Percentiles rank a stretch among this genome's conserved stretches.
These are phyloP conservation scores for Austroboletus olivaceoglutinosus DNA, from an alignment of 1,284 basidiomycete species.

Conservation along the genomic window DNA sequence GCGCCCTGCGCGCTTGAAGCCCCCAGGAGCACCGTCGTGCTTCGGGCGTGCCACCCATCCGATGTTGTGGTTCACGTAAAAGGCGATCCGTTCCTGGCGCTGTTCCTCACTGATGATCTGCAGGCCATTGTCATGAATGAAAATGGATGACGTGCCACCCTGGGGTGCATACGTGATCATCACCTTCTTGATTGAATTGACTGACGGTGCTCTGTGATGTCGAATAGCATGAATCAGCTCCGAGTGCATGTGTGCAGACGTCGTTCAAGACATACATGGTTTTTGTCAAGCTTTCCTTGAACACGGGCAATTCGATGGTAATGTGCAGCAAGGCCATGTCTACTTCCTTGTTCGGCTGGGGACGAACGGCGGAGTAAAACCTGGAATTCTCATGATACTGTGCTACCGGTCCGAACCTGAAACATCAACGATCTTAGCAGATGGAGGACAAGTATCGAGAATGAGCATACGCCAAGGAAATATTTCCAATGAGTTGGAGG, in stretches of 20 bases:
- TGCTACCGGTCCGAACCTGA: conserved; percentile 67
- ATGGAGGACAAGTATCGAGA: not conserved
- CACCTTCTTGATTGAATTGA: conserved; percentile 78
- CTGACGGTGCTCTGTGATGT: conserved; percentile 60
- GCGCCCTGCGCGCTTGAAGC: conserved; percentile 80
- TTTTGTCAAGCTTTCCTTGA: conserved; percentile 69
- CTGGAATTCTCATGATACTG: conserved; percentile 73
- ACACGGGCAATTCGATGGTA: conserved; percentile 77
- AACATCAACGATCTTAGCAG: not conserved
- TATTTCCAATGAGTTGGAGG: conserved; percentile 57
- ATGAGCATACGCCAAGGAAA: conserved; percentile 42
- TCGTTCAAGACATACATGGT: conserved; percentile 66
- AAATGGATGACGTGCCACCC: conserved; percentile 73
- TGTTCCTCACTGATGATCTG: conserved; percentile 62
- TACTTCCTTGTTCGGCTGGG: conserved; percentile 56
- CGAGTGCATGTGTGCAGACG: not conserved
- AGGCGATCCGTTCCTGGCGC: conserved; percentile 62
- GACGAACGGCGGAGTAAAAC: conserved; percentile 65
- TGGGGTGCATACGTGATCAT: conserved; percentile 86
- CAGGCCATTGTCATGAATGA: conserved; percentile 77
- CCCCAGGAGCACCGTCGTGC: conserved; percentile 47
- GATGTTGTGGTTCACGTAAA: conserved; percentile 79
- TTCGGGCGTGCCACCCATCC: conserved; percentile 82
- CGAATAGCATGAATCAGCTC: conserved; percentile 28
- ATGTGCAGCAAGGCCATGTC: conserved; percentile 67